These are phyloP conservation scores for Phytophthora foliorum DNA, from an alignment of 352 stramenopile species.

Conservation along the genomic window DNA sequence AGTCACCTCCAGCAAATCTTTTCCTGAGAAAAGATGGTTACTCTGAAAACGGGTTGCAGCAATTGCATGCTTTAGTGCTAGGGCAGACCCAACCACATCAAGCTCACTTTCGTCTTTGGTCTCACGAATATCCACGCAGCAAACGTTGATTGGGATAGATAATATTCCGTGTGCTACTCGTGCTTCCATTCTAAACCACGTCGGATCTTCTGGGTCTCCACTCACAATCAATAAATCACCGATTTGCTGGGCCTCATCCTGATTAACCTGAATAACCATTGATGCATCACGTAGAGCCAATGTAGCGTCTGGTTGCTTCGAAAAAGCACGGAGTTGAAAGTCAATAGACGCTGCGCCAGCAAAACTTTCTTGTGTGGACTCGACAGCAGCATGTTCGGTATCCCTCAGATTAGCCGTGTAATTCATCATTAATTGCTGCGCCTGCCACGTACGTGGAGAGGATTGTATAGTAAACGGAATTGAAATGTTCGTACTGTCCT, in stretches of 20 bases:
- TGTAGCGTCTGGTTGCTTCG: background rate
- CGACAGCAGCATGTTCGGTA: background rate
- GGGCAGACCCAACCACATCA: constrained; percentile 27
- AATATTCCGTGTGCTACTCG: constrained; percentile 28
- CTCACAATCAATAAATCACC: constrained; percentile 23
- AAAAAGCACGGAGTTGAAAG: constrained; percentile 1
- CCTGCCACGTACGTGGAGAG: background rate
- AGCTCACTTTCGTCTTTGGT: constrained; percentile 16
- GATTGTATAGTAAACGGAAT: constrained; percentile 17
- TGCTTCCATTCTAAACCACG: constrained; percentile 29
- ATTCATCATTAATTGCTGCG: constrained; percentile 7
- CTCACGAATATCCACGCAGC: constrained; percentile 35
- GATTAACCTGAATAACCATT: constrained; percentile 9
- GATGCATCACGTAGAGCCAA: constrained; percentile 9
- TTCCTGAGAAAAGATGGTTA: constrained; percentile 14
- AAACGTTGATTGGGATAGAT: constrained; percentile 29
- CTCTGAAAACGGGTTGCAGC: constrained; percentile 21
- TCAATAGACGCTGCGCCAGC: constrained; percentile 1
- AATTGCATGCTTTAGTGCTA: constrained; percentile 24
- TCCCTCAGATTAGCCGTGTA: background rate
- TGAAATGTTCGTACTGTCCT: constrained; percentile 12
- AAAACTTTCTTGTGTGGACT: background rate
- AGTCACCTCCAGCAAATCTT: constrained; percentile 23
- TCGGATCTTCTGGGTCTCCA: constrained; percentile 19
- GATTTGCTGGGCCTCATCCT: constrained; percentile 6